Percentiles rank a stretch among this genome's conserved stretches.
Conservation (phyloP, 495 filamentous ascomycete species). For the Rhypophila decipiens region DNA sequence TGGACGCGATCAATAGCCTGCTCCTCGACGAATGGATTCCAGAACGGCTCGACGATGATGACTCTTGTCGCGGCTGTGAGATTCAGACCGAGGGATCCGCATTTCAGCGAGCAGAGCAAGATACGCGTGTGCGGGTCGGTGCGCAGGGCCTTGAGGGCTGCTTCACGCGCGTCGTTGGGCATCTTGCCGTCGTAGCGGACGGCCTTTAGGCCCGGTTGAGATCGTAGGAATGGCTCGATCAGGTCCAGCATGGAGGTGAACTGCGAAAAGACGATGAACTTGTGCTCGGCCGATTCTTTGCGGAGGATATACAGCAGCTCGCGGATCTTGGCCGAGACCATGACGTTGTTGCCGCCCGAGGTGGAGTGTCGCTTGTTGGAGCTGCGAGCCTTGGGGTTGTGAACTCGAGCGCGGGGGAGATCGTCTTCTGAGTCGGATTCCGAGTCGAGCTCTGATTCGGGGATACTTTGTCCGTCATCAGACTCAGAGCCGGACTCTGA, state of each 20-base stretch:
- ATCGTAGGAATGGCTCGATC: constrained; percentile 80
- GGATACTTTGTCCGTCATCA: constrained; percentile 16
- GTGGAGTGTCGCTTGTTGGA: too few species aligned
- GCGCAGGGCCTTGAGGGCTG: constrained; percentile 62
- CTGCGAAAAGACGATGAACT: constrained; percentile 97
- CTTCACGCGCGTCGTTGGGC: constrained; percentile 89
- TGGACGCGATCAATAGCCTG: constrained; percentile 98
- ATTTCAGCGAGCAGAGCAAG: constrained; percentile 86
- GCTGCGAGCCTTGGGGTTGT: too few species aligned
- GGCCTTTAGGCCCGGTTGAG: constrained; percentile 59
- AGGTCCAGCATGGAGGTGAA: constrained; percentile 96
- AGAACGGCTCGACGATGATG: constrained; percentile 94
- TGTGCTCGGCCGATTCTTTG: constrained; percentile 69
- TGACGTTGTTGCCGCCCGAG: too few species aligned
- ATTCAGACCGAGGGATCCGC: constrained; percentile 88
- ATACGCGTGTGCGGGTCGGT: constrained; percentile 67
- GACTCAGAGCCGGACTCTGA: constrained; percentile 7
- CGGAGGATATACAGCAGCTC: constrained; percentile 74
- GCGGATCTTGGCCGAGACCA: constrained; percentile 84
- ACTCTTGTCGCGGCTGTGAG: constrained; percentile 90
- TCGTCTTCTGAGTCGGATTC: constrained; percentile 37
- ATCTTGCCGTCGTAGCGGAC: constrained; percentile 94
- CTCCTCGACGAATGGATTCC: constrained; percentile 98
- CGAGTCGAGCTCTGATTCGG: constrained; percentile 32
- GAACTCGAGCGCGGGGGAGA: too few species aligned